These are phyloP conservation scores for Aspergillus felis DNA, from an alignment of 2,329 filamentous ascomycete species.

Conservation along the genomic window DNA sequence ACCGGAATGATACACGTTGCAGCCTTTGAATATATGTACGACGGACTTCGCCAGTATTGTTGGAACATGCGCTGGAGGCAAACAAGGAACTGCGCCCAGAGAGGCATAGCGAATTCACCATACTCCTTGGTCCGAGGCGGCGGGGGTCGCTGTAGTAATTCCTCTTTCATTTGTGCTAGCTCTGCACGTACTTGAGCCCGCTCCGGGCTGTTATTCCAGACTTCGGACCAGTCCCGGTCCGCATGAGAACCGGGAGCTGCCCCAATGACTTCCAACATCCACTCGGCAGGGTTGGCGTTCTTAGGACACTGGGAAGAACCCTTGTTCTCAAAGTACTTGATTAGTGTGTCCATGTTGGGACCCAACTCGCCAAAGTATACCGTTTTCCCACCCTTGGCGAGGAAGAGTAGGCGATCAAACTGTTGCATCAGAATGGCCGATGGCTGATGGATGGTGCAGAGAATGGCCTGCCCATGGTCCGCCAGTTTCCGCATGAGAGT, in stretches of 20 bases:
- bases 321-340: slow-evolving; percentile 60
- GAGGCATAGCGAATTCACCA: slow-evolving; percentile 74
- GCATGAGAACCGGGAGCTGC: slow-evolving; percentile 59
- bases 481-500: slow-evolving; percentile 82
- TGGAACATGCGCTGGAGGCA: slow-evolving; percentile 73
- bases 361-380: slow-evolving; percentile 67
- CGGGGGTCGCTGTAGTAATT: slow-evolving; percentile 27
- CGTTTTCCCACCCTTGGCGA: slow-evolving; percentile 60
- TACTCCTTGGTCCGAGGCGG: slow-evolving; percentile 51
- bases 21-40: slow-evolving; percentile 80
- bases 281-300: slow-evolving; percentile 63
- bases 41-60: slow-evolving; percentile 85
- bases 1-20: slow-evolving; percentile 63
- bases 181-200: slow-evolving; percentile 45
- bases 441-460: slow-evolving; percentile 92
- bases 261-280: slow-evolving; percentile 57
- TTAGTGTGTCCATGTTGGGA: slow-evolving; percentile 51
- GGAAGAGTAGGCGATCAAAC: slow-evolving; percentile 62
- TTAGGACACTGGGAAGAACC: slow-evolving; percentile 57
- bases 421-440: slow-evolving; percentile 87
- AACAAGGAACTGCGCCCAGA: slow-evolving; percentile 61
- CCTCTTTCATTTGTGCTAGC: slow-evolving; percentile 38
- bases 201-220: slow-evolving; percentile 58
- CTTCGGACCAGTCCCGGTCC: slow-evolving; percentile 59
- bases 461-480: slow-evolving; percentile 82